Conservation (phyloP, 805 yeast species). For the Candida patagonica region DNA sequence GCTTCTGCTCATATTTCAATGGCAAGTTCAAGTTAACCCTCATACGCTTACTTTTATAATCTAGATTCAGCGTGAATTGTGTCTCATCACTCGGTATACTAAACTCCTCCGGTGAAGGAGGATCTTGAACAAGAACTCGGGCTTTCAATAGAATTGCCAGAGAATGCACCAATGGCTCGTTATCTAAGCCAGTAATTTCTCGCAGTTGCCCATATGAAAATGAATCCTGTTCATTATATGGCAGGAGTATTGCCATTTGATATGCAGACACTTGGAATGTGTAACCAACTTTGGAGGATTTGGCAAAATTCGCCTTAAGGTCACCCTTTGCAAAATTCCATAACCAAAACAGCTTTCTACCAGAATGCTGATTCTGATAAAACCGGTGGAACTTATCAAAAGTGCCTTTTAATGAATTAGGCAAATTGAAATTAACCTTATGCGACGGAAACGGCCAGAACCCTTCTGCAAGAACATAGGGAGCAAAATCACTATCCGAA, state of each 20-base stretch:
- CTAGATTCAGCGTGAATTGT: constrained; percentile 58
- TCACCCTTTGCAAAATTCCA: constrained; percentile 95
- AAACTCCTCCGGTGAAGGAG: constrained; percentile 37
- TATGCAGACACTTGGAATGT: constrained; percentile 69
- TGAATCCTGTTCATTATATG: constrained; percentile 65
- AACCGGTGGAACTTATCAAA: constrained; percentile 58
- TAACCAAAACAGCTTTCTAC: constrained; percentile 88
- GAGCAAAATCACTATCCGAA: constrained; percentile 46
- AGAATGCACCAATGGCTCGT: constrained; percentile 61
- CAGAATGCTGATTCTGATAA: constrained; percentile 69
- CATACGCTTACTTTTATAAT: constrained; percentile 76
- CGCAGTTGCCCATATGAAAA: constrained; percentile 52
- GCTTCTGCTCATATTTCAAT: constrained; percentile 50
- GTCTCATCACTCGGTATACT: constrained; percentile 45
- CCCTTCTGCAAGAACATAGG: constrained; percentile 74
- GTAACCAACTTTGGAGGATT: constrained; percentile 53
- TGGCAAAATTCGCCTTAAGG: constrained; percentile 73
- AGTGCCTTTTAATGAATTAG: constrained; percentile 55
- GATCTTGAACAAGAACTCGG: constrained; percentile 59
- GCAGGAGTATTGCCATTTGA: constrained; percentile 77
- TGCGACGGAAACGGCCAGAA: constrained; percentile 72
- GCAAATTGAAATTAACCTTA: constrained; percentile 48
- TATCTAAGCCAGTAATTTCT: constrained; percentile 59
- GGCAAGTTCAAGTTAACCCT: constrained; percentile 66
- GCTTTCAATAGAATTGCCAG: constrained; percentile 72